These are phyloP conservation scores for Tuber melanosporum DNA, from an alignment of 495 filamentous ascomycete species.

Conservation along the genomic window DNA sequence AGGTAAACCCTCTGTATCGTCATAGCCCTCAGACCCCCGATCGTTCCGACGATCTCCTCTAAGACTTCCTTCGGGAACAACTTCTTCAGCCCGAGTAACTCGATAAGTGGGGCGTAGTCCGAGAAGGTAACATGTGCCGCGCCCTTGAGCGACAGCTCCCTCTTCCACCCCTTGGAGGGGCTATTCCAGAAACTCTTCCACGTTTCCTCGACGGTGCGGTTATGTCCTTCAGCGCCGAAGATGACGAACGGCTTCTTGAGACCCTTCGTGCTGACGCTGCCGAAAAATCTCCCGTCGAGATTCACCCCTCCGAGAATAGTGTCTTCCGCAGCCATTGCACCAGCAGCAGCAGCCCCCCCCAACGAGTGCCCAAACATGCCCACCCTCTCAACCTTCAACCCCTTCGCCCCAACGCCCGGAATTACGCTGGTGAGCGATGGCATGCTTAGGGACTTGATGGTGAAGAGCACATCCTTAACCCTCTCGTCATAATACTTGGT, in stretches of 20 bases:
- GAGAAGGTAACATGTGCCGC: slow-evolving; percentile 40
- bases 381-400: slow-evolving; percentile 38
- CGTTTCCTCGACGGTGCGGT: slow-evolving; percentile 23
- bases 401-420: slow-evolving; percentile 11
- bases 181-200: slow-evolving; percentile 42
- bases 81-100: slow-evolving; percentile 32
- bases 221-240: slow-evolving; percentile 35
- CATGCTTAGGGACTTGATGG: slow-evolving; percentile 42
- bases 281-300: slow-evolving; percentile 48
- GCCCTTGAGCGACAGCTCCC: slow-evolving; percentile 28
- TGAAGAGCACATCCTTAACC: slow-evolving; percentile 8
- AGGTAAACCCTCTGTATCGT: slow-evolving; percentile 36
- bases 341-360: slow-evolving; percentile 51
- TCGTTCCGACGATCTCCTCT: slow-evolving; percentile 28
- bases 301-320: slow-evolving; percentile 48
- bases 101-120: slow-evolving; percentile 38
- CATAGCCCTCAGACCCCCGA: slow-evolving; percentile 32
- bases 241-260: slow-evolving; percentile 42
- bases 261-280: slow-evolving; percentile 14
- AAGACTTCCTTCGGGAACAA: slow-evolving; percentile 9
- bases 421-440: slow-evolving; percentile 20
- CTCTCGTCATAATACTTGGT: slow-evolving; percentile 20
- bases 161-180: slow-evolving; percentile 35
- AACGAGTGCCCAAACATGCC: slow-evolving; percentile 52
- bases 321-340: slow-evolving; percentile 44